Percentiles rank a stretch among this genome's conserved stretches.
Evolutionary conservation across 2,329 filamentous ascomycete genomes (phyloP).

Genomic region (Elsinoe ampelina): DNA sequence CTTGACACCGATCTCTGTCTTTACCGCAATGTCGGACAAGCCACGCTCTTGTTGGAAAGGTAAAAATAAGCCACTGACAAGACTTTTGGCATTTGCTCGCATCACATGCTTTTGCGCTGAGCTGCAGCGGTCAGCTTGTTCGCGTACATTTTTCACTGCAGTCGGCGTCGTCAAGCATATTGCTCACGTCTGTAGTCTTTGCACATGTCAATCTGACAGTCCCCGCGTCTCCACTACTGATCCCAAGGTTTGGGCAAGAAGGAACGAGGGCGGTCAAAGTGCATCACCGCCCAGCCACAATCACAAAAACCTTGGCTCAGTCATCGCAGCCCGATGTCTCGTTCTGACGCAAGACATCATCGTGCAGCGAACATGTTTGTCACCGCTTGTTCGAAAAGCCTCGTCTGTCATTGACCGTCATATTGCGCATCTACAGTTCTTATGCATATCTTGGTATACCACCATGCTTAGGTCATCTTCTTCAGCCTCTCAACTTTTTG

Average conservation of each 20-base stretch:
- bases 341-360: conserved; percentile 3
- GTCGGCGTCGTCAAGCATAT: background rate
- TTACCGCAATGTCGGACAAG: background rate
- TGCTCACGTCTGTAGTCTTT: background rate
- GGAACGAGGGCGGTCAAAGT: background rate
- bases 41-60: background rate
- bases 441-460: background rate
- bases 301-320: background rate
- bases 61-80: background rate
- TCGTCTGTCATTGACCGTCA: conserved; percentile 8
- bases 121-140: background rate
- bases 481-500: background rate
- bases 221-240: conserved; percentile 4
- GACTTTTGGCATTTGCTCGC: background rate
- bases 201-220: background rate
- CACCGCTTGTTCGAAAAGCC: background rate
- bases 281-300: background rate
- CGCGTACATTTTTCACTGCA: background rate
- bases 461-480: background rate
- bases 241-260: background rate
- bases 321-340: background rate
- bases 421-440: background rate
- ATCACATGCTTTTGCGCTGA: background rate
- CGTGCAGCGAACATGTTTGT: background rate
- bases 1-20: background rate